Percentiles rank a stretch among this genome's conserved stretches.
phyloP scores from a whole-genome alignment of 73 alveolate species.

The Symbiodinium pilosum region DNA sequence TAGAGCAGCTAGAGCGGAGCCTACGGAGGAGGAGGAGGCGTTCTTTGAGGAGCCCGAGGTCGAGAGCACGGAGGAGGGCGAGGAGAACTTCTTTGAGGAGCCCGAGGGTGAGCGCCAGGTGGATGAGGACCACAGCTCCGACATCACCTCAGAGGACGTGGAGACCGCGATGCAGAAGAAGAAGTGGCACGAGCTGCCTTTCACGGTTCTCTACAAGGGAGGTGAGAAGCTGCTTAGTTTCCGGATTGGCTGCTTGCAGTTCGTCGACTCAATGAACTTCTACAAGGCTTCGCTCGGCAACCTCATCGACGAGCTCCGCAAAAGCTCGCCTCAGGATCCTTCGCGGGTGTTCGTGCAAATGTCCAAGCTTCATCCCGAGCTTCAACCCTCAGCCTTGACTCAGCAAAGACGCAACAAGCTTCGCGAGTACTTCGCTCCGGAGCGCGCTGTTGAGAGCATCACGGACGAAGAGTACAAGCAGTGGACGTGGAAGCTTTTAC shows the following conservation, averaged over 20 bases:
- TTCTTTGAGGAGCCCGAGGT: no score
- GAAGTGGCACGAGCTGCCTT: not conserved
- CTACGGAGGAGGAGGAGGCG: no score
- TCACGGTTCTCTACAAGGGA: not conserved
- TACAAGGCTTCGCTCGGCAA: not conserved
- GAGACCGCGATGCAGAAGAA: not conserved
- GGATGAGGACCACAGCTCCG: not conserved
- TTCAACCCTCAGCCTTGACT: not conserved
- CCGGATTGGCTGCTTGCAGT: not conserved
- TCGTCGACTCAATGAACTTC: slow-evolving; percentile 3
- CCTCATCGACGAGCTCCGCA: not conserved
- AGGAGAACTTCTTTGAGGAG: not conserved
- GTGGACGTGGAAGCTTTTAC: not conserved
- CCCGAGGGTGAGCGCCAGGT: not conserved
- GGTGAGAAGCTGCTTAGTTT: not conserved
- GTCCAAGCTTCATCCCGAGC: not conserved
- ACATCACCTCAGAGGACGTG: not conserved
- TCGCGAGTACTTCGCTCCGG: not conserved
- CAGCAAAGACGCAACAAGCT: not conserved
- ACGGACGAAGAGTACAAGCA: not conserved
- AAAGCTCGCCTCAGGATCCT: not conserved
- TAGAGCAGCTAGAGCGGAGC: not conserved
- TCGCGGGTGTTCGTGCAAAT: not conserved
- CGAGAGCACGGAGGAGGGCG: no score
- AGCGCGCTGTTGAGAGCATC: not conserved